phyloP scores from a whole-genome alignment of 768 basidiomycete genomes.

The Phanerochaete sordida region DNA sequence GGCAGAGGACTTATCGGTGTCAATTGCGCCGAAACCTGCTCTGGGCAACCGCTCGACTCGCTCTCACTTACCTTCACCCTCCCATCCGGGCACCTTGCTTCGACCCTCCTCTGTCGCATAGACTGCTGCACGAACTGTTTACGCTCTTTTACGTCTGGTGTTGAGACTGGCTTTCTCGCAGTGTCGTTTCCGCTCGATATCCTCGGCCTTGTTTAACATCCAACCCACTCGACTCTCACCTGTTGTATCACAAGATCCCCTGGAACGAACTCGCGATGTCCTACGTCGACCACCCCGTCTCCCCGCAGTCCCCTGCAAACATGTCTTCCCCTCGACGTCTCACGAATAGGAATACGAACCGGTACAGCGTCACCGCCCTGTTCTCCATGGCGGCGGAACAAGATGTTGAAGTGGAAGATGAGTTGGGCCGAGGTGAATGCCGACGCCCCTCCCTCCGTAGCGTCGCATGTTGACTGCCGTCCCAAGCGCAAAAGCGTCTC shows the following conservation, averaged over 20 bases:
- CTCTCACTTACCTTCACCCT: constrained; percentile 2
- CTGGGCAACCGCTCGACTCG: background rate
- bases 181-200: constrained; percentile 6
- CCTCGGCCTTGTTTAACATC: constrained; percentile 6
- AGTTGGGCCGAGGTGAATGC: constrained; percentile 77
- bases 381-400: constrained; percentile 99
- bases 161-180: constrained; percentile 11
- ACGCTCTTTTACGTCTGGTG: constrained; percentile 14
- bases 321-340: constrained; percentile 66
- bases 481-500: constrained; percentile 85
- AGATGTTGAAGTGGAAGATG: constrained; percentile 97
- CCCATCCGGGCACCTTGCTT: constrained; percentile 1
- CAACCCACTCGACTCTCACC: constrained; percentile 1
- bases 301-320: constrained; percentile 51
- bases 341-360: constrained; percentile 92
- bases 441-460: constrained; percentile 24
- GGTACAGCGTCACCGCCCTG: constrained; percentile 92
- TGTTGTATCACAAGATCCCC: constrained; percentile 8
- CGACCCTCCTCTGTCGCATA: constrained; percentile 4
- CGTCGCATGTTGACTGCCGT: constrained; percentile 5
- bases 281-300: constrained; percentile 24
- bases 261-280: constrained; percentile 19
- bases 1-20: background rate
- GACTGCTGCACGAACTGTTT: constrained; percentile 14
- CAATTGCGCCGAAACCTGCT: background rate